These are phyloP conservation scores for Zoysia japonica DNA, from an alignment of 176 grass and related monocot species.

Conservation along the genomic window DNA sequence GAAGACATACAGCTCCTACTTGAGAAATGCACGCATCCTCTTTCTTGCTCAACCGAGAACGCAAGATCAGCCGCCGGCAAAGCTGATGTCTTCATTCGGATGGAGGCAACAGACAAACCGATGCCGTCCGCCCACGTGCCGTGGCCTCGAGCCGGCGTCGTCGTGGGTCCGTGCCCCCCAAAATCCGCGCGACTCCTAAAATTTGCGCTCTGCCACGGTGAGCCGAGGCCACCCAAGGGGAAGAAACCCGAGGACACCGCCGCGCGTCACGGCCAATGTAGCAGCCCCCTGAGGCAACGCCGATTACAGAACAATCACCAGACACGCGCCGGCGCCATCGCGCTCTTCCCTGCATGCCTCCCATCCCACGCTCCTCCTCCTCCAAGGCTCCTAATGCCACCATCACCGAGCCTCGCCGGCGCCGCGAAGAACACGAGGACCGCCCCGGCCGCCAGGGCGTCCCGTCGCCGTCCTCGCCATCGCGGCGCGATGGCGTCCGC, in stretches of 20 bases:
- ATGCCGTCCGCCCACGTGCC: no score
- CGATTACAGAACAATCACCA: background rate
- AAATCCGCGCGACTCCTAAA: background rate
- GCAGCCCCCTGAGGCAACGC: background rate
- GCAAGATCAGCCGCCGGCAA: background rate
- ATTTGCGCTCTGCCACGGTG: background rate
- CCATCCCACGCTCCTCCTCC: background rate
- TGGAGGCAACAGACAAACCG: no score
- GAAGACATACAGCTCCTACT: no score
- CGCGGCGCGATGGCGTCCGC: conserved; percentile 20
- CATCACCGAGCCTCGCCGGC: conserved; percentile 13
- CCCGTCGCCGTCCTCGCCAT: conserved; percentile 23
- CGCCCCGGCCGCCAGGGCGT: background rate
- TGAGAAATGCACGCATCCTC: no score
- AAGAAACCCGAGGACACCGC: background rate
- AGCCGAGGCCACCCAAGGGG: background rate
- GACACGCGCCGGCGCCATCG: background rate
- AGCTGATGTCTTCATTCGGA: no score
- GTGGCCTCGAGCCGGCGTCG: no score
- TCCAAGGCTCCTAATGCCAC: conserved; percentile 23
- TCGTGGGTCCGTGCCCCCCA: no score
- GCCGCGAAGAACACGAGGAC: background rate
- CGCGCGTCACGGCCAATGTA: background rate
- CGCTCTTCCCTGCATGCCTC: conserved; percentile 29
- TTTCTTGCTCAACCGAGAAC: no score